These are phyloP conservation scores for Friedmanniomyces simplex DNA, from an alignment of 495 filamentous ascomycete species.

Conservation along the genomic window DNA sequence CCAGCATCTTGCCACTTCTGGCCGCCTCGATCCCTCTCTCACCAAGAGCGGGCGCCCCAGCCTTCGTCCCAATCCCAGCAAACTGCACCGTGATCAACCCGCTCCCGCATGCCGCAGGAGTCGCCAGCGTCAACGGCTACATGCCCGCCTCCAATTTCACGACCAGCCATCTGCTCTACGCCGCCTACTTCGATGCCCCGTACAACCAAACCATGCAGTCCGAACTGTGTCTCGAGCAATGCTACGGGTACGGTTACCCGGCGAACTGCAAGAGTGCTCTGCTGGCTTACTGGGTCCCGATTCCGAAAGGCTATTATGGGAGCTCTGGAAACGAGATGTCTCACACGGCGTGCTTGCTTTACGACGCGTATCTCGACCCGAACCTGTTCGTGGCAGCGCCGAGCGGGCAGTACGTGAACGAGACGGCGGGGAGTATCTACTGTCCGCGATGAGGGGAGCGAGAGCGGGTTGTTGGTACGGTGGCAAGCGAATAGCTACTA, in stretches of 20 bases:
- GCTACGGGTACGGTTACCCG: slow-evolving; percentile 27
- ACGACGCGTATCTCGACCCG: slow-evolving; percentile 12
- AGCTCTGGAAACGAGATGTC: slow-evolving; percentile 10
- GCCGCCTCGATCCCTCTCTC: slow-evolving; percentile 7
- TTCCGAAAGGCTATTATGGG: slow-evolving; percentile 21
- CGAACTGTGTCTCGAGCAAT: slow-evolving; percentile 27
- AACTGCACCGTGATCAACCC: slow-evolving; percentile 24
- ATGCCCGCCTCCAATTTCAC: slow-evolving; percentile 10
- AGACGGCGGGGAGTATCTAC: slow-evolving; percentile 17
- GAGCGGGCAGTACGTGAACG: slow-evolving; percentile 16
- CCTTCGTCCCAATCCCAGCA: slow-evolving; percentile 20
- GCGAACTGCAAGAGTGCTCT: slow-evolving; percentile 22
- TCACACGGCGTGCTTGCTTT: slow-evolving; percentile 24
- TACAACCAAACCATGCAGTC: slow-evolving; percentile 5
- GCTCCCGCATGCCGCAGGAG: slow-evolving; percentile 4
- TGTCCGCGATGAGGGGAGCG: slow-evolving; percentile 6
- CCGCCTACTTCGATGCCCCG: slow-evolving; percentile 19
- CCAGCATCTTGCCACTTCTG: slow-evolving; percentile 14
- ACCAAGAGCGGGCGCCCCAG: slow-evolving; percentile 24
- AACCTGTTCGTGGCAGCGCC: slow-evolving; percentile 17
- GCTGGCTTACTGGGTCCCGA: slow-evolving; percentile 19
- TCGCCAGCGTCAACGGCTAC: slow-evolving; percentile 12
- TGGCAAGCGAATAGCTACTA: too few species aligned
- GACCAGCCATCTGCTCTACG: slow-evolving; percentile 14
- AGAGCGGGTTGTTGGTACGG: background rate